A percentile compares a stretch with the other conserved stretches of the same genome.
phyloP scores from a whole-genome alignment of 2,329 filamentous ascomycete species.

The Furcasterigmium furcatum region DNA sequence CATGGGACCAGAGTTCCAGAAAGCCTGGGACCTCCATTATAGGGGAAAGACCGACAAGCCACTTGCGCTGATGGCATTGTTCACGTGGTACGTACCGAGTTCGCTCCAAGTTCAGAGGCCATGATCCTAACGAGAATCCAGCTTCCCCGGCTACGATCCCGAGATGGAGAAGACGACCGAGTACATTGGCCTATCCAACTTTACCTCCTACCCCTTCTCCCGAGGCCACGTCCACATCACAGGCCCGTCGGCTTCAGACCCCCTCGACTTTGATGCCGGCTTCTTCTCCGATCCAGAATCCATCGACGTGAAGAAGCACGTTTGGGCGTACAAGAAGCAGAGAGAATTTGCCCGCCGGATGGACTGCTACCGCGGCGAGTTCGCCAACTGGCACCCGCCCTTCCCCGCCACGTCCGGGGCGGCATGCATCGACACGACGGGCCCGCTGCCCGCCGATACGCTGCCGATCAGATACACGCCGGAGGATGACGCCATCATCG shows the following conservation, averaged over 20 bases:
- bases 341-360: conserved; percentile 58
- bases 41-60: conserved; percentile 36
- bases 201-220: conserved; percentile 58
- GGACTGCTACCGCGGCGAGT: conserved; percentile 44
- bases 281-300: conserved; percentile 48
- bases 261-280: conserved; percentile 54
- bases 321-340: conserved; percentile 63
- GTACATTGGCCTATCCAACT: conserved; percentile 50
- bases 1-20: conserved; percentile 49
- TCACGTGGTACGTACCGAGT: conserved; percentile 24
- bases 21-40: conserved; percentile 55
- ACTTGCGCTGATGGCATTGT: conserved; percentile 38
- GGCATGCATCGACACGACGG: conserved; percentile 19
- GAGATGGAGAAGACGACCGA: too few relatives aligned
- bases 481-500: conserved; percentile 45
- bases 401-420: conserved; percentile 39
- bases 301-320: conserved; percentile 52
- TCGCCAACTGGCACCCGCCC: conserved; percentile 33
- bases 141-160: conserved; percentile 38
- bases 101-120: not conserved
- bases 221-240: conserved; percentile 60
- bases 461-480: conserved; percentile 41
- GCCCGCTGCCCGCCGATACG: conserved; percentile 18
- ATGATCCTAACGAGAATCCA: conserved; percentile 6
- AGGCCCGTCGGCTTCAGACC: conserved; percentile 32